phyloP scores from a whole-genome alignment of 371 early-diverging fungal genomes.

The Saksenaea vasiformis region DNA sequence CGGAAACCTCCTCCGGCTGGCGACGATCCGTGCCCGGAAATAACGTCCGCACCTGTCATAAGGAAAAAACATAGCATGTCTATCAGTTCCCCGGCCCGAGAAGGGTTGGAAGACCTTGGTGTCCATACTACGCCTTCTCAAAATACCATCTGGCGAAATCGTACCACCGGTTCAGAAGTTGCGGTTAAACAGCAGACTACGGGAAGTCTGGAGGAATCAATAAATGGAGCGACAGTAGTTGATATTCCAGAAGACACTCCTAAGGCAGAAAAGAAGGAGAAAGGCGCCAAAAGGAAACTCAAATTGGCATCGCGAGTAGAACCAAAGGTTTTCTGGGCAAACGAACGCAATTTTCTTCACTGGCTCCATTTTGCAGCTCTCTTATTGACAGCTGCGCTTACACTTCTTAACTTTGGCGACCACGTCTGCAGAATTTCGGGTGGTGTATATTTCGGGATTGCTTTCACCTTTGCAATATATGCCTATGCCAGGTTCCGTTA shows the following conservation, averaged over 20 bases:
- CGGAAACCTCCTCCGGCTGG: not conserved
- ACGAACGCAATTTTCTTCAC: constrained; percentile 94
- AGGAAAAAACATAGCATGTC: not conserved
- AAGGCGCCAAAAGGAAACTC: constrained; percentile 9
- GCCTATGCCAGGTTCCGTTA: constrained; percentile 86
- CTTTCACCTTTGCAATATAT: constrained; percentile 75
- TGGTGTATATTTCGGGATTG: constrained; percentile 71
- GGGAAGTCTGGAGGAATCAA: too few relatives aligned
- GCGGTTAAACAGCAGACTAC: too few relatives aligned
- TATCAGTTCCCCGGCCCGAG: not conserved
- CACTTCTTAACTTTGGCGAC: constrained; percentile 79
- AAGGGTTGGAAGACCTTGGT: too few relatives aligned
- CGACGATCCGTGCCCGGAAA: not conserved
- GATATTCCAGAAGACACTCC: not conserved
- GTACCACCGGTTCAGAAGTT: too few relatives aligned
- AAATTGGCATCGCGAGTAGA: constrained; percentile 58
- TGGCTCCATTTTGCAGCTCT: constrained; percentile 72
- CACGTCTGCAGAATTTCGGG: constrained; percentile 59
- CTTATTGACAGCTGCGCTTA: constrained; percentile 65
- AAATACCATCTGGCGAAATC: too few relatives aligned
- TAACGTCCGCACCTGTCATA: not conserved
- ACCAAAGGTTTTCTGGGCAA: constrained; percentile 97
- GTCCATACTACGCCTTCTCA: too few relatives aligned
- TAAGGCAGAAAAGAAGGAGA: not conserved
- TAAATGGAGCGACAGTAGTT: too few relatives aligned